phyloP scores from a whole-genome alignment of 139 green algal species.

The Micractinium conductrix region DNA sequence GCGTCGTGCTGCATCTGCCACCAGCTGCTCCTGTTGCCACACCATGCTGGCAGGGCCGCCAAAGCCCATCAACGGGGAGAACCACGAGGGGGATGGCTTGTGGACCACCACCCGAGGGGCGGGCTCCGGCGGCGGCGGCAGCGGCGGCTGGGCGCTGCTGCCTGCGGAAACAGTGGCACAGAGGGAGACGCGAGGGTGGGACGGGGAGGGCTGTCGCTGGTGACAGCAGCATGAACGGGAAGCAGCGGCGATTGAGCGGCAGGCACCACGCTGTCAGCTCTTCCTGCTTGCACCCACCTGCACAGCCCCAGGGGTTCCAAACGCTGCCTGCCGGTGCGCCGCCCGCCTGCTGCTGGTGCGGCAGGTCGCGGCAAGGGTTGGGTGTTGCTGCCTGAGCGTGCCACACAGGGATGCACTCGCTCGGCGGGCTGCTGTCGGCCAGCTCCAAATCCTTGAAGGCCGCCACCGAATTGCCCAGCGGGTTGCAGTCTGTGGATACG shows the following conservation, averaged over 20 bases:
- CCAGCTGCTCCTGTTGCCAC: conserved; percentile 21
- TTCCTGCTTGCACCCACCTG: neutral
- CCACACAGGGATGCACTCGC: neutral
- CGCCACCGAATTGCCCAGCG: conserved; percentile 4
- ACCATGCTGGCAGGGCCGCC: neutral
- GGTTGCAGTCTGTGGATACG: neutral
- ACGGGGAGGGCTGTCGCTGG: neutral
- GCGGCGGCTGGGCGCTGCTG: neutral
- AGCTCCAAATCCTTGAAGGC: neutral
- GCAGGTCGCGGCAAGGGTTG: no score
- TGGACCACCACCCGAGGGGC: neutral
- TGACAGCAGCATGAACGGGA: neutral
- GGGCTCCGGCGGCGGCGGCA: neutral
- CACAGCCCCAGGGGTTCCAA: conserved; percentile 4
- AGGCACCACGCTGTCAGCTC: neutral
- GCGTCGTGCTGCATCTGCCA: neutral
- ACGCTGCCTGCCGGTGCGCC: neutral
- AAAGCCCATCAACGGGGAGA: conserved; percentile 14
- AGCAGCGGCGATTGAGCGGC: neutral
- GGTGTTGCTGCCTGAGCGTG: neutral
- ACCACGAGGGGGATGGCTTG: conserved; percentile 13
- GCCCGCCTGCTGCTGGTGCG: neutral
- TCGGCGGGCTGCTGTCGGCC: neutral
- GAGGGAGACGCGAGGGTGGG: neutral
- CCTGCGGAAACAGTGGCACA: neutral